Evolutionary conservation across 1,284 basidiomycete species (phyloP), one percentile per base, ranked within the genome.

Genomic region (Cerioporus squamosus): DNA sequence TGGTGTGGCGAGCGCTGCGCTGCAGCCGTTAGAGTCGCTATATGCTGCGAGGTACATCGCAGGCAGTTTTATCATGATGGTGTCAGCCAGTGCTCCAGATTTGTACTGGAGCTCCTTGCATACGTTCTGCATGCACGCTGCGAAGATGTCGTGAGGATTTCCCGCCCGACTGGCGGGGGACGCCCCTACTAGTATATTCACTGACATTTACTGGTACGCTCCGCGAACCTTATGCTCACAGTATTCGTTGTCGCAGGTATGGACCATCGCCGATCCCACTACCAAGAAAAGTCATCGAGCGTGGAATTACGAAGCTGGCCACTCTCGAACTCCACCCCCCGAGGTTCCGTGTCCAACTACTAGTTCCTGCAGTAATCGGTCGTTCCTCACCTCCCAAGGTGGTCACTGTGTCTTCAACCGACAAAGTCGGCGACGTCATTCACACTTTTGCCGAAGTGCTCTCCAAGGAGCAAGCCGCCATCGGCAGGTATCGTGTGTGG

Each of bases 251-350:
- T 33, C 43, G 4, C 68, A 93, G 90, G 88, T 95, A 94, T 72
- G 93, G 92, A 17, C 64, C 77, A 51, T 75, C 83, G 1, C 72
- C 71, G 14, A 75, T 80, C 46, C 75, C 83, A 2, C 76, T 95
- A 46, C 81, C 86, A 31, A 84, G 93, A 52, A 79, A 80, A 20
- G 89, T 94, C 55, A 85, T 94, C 59, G 74, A 79, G 14, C 80
- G 82, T 59, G 91, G 83, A 15, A 74, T 77, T 50, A 69, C 74
- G 39, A 81, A 83, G 64, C 78, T 82, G 58, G 75, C 79, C 20
- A 75, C 78, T n/a, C 77, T 98, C 59, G 95, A 98, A 74, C 81
- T 97, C 50, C 83, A 85, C 54, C 94, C 95, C 17, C 88, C 89
- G 2, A 77, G 79, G 36, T 79, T 96, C 69, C 83, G 81, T 59